phyloP scores from a whole-genome alignment of 495 filamentous ascomycete genomes.

The Xylaria venustula region DNA sequence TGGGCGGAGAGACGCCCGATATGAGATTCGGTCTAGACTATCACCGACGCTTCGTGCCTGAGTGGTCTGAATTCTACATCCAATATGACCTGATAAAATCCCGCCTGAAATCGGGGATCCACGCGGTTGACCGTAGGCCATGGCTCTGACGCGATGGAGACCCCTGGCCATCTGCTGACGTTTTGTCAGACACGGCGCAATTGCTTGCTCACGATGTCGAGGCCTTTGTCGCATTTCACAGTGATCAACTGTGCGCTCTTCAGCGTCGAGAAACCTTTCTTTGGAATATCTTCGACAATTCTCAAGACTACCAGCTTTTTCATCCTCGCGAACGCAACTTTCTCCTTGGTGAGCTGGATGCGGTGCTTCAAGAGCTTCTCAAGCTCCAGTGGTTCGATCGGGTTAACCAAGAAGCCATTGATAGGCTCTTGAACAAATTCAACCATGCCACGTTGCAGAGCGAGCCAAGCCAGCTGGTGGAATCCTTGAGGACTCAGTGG shows the following conservation, averaged over 20 bases:
- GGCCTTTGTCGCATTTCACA: not conserved
- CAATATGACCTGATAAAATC: slow-evolving; percentile 23
- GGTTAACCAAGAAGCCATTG: not conserved
- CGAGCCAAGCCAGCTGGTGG: not conserved
- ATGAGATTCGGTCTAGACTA: not conserved
- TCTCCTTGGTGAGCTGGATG: not conserved
- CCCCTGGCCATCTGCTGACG: not conserved
- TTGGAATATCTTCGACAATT: not conserved
- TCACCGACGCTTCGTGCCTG: slow-evolving; percentile 1
- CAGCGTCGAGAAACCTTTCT: no score
- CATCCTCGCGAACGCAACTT: not conserved
- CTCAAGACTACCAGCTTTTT: not conserved
- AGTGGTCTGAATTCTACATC: slow-evolving; percentile 26
- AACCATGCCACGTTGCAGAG: not conserved
- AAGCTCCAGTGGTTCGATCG: not conserved
- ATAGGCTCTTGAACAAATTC: not conserved
- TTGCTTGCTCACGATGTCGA: not conserved
- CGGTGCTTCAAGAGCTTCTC: not conserved
- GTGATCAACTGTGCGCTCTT: not conserved
- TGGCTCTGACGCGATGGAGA: not conserved
- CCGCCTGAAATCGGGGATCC: not conserved
- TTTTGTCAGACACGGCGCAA: not conserved
- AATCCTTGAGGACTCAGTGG: not conserved
- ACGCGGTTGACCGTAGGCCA: not conserved
- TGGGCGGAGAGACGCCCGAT: slow-evolving; percentile 27